Conservation (phyloP, 345 rosid genomes). For the Aquilaria sinensis region DNA sequence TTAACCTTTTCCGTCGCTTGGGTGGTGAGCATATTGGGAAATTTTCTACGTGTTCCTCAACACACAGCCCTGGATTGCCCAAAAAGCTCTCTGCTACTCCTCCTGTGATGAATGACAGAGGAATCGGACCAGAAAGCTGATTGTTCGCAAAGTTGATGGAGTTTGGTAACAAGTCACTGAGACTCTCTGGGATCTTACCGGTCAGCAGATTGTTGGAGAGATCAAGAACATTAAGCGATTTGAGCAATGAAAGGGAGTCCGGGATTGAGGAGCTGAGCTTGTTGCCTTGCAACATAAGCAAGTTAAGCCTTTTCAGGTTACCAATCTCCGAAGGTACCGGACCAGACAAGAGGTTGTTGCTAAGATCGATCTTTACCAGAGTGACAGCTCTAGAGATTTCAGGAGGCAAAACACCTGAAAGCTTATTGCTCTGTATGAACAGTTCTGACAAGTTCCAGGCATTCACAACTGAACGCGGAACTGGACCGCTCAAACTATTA, state of each 20-base stretch:
- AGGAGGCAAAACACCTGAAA: slow-evolving; percentile 64
- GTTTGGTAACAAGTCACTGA: slow-evolving; percentile 57
- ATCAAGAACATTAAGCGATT: slow-evolving; percentile 82
- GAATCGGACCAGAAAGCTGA: slow-evolving; percentile 79
- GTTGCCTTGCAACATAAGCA: slow-evolving; percentile 69
- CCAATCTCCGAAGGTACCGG: slow-evolving; percentile 78
- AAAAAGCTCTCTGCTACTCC: slow-evolving; percentile 78
- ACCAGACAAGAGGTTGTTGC: slow-evolving; percentile 67
- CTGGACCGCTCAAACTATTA: slow-evolving; percentile 65
- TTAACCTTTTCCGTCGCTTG: slow-evolving; percentile 38
- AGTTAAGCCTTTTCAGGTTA: slow-evolving; percentile 57
- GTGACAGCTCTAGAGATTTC: slow-evolving; percentile 59
- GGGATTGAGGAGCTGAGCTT: slow-evolving; percentile 60
- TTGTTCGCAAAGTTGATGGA: slow-evolving; percentile 78
- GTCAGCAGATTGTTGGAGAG: slow-evolving; percentile 67
- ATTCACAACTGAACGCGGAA: slow-evolving; percentile 40
- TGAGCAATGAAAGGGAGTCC: slow-evolving; percentile 52
- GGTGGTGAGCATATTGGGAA: slow-evolving; percentile 56
- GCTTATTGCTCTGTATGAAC: slow-evolving; percentile 62
- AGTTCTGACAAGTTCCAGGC: slow-evolving; percentile 82
- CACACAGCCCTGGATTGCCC: slow-evolving; percentile 82
- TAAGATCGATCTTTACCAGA: slow-evolving; percentile 87
- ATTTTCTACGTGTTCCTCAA: slow-evolving; percentile 34
- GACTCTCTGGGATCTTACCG: slow-evolving; percentile 66
- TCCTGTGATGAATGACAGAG: slow-evolving; percentile 54